Base-by-base conservation (phyloP, 306 rosid species). In the Vicia villosa region DNA sequence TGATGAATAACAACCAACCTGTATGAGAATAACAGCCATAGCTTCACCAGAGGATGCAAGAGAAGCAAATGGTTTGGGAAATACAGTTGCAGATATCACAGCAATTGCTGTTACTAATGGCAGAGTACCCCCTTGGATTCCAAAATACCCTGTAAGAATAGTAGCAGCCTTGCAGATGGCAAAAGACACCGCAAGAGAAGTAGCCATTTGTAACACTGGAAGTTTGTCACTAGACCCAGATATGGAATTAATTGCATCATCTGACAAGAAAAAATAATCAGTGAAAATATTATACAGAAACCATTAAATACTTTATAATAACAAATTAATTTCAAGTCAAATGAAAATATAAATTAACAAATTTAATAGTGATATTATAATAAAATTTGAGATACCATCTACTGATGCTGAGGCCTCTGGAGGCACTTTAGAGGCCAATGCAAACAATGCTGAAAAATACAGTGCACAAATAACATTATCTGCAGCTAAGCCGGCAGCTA, bases 381-480 rank as follows among this genome's bases (percentile, higher is more conserved):
- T 11, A 30, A 46, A 57, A 71, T 10, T 50, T 40, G 30, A 54
- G 59, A 40, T 47, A 88, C 95, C 90, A 45, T 76, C 52, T 15
- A 20, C 74, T 59, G 86, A 76, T 40, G 26, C 22, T 42, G 83
- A 65, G 68, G 81, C 64, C 74, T 88, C 97, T 9, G 88, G 77
- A 77, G 95, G 97, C 19, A 88, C 86, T 80, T 65, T 83, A 68
- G 92, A 86, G 50, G 85, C 88, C 45, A 91, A 60, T 5, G 82
- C 86, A 60, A 91, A 88, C 82, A 91, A 77, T 42, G 87, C 81
- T 13, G 89, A 67, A 78, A 88, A 91, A 70, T 86, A 91, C 52
- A 86, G 72, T 19, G 95, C 90, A 81, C 92, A 86, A 30, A 91
- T 86, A 61, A 91, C 95, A 75, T 91, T 91, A 72, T 91, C 97